A percentile compares a stretch with the other conserved stretches of the same genome.
These are phyloP conservation scores for Misopates orontium DNA, from an alignment of 257 asterid species.

Conservation along the genomic window DNA sequence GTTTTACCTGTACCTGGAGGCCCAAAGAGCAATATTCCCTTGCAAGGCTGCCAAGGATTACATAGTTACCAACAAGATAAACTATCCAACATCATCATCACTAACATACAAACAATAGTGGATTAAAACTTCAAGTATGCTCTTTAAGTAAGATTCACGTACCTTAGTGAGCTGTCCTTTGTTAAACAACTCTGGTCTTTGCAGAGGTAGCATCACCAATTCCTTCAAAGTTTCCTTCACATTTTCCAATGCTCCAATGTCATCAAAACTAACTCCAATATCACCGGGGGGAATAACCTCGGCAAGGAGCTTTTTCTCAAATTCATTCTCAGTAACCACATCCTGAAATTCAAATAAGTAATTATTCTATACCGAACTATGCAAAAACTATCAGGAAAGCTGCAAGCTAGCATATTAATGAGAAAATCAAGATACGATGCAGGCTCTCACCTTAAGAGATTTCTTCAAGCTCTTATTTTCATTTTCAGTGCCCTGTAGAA, in stretches of 20 bases:
- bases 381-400: constrained; percentile 5
- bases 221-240: constrained; percentile 89
- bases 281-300: constrained; percentile 88
- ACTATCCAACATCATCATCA: too few species aligned
- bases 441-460: constrained; percentile 67
- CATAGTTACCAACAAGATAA: constrained; percentile 24
- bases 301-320: constrained; percentile 79
- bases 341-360: constrained; percentile 54
- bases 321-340: constrained; percentile 81
- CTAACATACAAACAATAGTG: constrained; percentile 2
- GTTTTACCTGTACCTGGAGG: too few species aligned
- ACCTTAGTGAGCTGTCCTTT: constrained; percentile 93
- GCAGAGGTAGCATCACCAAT: constrained; percentile 89
- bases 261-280: constrained; percentile 83
- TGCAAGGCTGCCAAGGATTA: too few species aligned
- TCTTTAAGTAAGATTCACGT: constrained; percentile 18
- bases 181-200: constrained; percentile 82
- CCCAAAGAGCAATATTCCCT: too few species aligned
- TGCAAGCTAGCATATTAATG: constrained; percentile 20
- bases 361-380: constrained; percentile 21
- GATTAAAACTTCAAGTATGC: constrained; percentile 20
- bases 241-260: constrained; percentile 86
- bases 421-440: constrained; percentile 15
- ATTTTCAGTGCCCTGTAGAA: constrained; percentile 67
- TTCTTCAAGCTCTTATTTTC: constrained; percentile 72